Evolutionary conservation across 202 grass and related monocot species (phyloP), one percentile per base, ranked within the genome.

Genomic region (Zoysia matrella): DNA sequence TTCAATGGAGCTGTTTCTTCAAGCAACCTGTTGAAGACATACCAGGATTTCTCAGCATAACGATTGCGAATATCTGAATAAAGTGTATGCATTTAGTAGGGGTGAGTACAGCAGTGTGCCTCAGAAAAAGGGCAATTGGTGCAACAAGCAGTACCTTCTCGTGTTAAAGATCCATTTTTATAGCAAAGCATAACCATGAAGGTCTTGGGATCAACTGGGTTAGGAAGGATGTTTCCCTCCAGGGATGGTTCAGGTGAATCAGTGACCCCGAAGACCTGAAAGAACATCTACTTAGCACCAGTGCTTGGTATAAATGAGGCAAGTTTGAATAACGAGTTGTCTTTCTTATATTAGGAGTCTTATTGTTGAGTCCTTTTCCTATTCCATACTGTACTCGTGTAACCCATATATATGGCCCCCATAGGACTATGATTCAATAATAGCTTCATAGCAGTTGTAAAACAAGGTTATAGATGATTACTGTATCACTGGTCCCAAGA

Each of bases 401-500:
- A 22, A 22, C 22, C 22, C 22, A 22, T 22, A 22, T 22, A 22
- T 22, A 22, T 22, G 22, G 22, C 22, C 22, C 22, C 22, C 22
- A 22, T 22, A 22, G 22, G 22, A 22, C 22, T 22, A 22, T 22
- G 22, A 22, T 22, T 22, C 22, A 22, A 22, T 22, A 22, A 22
- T 22, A 22, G 22, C 22, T 22, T 22, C 22, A 22, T 22, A 22
- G 22, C 22, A 22, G 22, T 36, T 72, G 47, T 72, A 65, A 52
- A 78, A 7, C 47, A 78, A 65, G 57, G 48, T 56, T 41, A n/a
- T 63, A 61, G 66, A 78, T 61, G 47, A 65, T 88, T 88, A 94
- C 94, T 65, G 94, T 97, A 89, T 97, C 91, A 81, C 94, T 97
- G 61, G 91, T 94, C 53, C 94, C 94, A 71, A 97, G 94, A 84